A percentile compares a stretch with the other conserved stretches of the same genome.
phyloP scores from a whole-genome alignment of 352 stramenopile species.

The Globisporangium viniferum region DNA sequence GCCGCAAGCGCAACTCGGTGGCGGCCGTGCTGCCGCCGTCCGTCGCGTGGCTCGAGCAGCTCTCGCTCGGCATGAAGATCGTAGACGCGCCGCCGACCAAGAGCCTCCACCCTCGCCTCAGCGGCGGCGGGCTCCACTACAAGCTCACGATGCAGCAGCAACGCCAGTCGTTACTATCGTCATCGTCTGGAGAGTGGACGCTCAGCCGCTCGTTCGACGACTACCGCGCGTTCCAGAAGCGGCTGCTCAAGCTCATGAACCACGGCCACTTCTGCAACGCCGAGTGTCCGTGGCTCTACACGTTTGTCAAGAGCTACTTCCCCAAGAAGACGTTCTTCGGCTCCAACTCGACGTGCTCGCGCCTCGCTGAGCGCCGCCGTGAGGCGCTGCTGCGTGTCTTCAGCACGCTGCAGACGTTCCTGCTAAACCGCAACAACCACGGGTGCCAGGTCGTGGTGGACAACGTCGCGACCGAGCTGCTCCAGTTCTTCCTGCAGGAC shows the following conservation, averaged over 20 bases:
- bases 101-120: not conserved
- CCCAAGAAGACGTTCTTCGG: slow-evolving; percentile 26
- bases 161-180: not conserved
- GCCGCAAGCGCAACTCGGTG: slow-evolving; percentile 9
- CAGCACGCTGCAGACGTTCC: slow-evolving; percentile 32
- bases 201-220: slow-evolving; percentile 22
- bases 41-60: slow-evolving; percentile 10
- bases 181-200: not conserved
- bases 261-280: slow-evolving; percentile 33
- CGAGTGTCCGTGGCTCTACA: slow-evolving; percentile 43
- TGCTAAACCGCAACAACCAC: slow-evolving; percentile 35
- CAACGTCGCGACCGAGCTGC: slow-evolving; percentile 27
- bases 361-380: slow-evolving; percentile 18
- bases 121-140: slow-evolving; percentile 1
- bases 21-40: slow-evolving; percentile 1
- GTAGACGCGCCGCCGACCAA: not conserved
- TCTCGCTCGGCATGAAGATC: not conserved
- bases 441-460: slow-evolving; percentile 34
- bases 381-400: slow-evolving; percentile 26
- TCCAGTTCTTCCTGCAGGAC: slow-evolving; percentile 17
- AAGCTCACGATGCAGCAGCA: slow-evolving; percentile 1
- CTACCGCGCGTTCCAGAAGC: slow-evolving; percentile 31
- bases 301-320: slow-evolving; percentile 41
- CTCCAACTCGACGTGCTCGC: not conserved
- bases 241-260: slow-evolving; percentile 30